A percentile compares a stretch with the other conserved stretches of the same genome.
Conservation (phyloP, 108 stramenopile species). For the Conticribra weissflogii region DNA sequence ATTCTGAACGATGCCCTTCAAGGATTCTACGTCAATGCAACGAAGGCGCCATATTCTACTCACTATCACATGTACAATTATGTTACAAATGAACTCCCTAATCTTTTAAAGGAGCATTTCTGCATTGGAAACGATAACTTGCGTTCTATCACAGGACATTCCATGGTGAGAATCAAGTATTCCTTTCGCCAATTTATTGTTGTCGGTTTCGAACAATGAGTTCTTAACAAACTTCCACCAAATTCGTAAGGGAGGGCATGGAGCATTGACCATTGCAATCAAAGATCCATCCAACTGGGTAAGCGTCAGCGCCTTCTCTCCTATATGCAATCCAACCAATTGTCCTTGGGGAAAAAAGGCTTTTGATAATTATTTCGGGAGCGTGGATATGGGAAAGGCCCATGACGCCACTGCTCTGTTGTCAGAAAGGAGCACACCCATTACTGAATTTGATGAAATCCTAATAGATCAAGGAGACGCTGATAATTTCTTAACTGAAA, state of each 20-base stretch:
- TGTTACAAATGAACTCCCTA: slow-evolving; percentile 89
- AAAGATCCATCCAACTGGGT: slow-evolving; percentile 57
- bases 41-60: slow-evolving; percentile 70
- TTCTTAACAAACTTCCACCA: slow-evolving; percentile 37
- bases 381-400: slow-evolving; percentile 73
- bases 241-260: slow-evolving; percentile 81
- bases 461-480: slow-evolving; percentile 81
- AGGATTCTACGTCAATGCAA: slow-evolving; percentile 98
- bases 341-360: slow-evolving; percentile 98
- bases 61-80: slow-evolving; percentile 97
- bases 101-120: slow-evolving; percentile 65
- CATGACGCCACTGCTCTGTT: slow-evolving; percentile 92
- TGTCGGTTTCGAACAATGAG: slow-evolving; percentile 74
- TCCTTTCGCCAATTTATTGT: slow-evolving; percentile 84
- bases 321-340: slow-evolving; percentile 93
- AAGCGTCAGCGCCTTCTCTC: slow-evolving; percentile 91
- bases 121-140: slow-evolving; percentile 50
- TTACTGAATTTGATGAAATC: slow-evolving; percentile 66
- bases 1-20: no score
- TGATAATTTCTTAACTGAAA: slow-evolving; percentile 69
- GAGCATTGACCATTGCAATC: slow-evolving; percentile 82
- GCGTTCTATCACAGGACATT: slow-evolving; percentile 88
- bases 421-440: slow-evolving; percentile 21
- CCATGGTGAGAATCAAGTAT: slow-evolving; percentile 54
- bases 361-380: slow-evolving; percentile 91